Percentiles rank a stretch among this genome's conserved stretches.
Conservation (phyloP, 2,329 filamentous ascomycete species). For the Phaeosphaeriaceae sp. region DNA sequence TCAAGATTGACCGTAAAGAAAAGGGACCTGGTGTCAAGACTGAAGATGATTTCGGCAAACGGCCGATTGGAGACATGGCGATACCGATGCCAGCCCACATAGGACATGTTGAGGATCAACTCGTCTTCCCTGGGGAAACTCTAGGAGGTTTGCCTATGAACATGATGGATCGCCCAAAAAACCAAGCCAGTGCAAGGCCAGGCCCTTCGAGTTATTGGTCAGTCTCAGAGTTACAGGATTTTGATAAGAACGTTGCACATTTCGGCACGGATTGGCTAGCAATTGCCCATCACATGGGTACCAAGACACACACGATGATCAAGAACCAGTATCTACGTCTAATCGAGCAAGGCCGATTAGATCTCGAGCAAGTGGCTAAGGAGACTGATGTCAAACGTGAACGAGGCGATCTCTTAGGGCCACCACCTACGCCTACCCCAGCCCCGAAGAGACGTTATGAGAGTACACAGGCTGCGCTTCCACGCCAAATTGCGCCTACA, state of each 20-base stretch:
- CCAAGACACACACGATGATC: conserved; percentile 84
- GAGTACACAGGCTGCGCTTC: conserved; percentile 45
- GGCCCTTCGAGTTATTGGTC: conserved; percentile 87
- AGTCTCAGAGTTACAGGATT: conserved; percentile 79
- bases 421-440: conserved; percentile 57
- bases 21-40: conserved; percentile 39
- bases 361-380: conserved; percentile 51
- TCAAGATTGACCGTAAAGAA: conserved; percentile 44
- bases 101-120: conserved; percentile 34
- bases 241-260: conserved; percentile 72
- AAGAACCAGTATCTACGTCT: conserved; percentile 59
- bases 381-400: conserved; percentile 51
- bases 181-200: conserved; percentile 52
- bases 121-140: conserved; percentile 29
- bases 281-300: conserved; percentile 80
- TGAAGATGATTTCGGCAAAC: conserved; percentile 42
- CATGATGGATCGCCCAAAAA: conserved; percentile 45
- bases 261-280: conserved; percentile 81
- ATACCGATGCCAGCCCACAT: conserved; percentile 35
- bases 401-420: conserved; percentile 54
- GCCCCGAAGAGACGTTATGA: conserved; percentile 57
- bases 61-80: conserved; percentile 34
- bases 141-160: conserved; percentile 26
- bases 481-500: conserved; percentile 54
- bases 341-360: conserved; percentile 51